phyloP scores from a whole-genome alignment of 495 filamentous ascomycete genomes.

The Hypoxylon rickii region DNA sequence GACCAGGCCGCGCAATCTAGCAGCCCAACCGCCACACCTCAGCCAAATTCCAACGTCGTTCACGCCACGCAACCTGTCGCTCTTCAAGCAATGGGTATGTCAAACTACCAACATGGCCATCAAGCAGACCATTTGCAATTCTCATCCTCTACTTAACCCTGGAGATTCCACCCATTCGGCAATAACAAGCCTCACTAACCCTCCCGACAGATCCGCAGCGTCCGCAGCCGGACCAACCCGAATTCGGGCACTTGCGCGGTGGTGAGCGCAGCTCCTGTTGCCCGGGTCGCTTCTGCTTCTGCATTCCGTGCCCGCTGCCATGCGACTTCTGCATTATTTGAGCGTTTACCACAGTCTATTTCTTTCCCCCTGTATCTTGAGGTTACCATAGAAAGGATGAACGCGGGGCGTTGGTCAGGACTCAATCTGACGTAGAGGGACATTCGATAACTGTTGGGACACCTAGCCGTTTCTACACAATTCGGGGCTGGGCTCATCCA shows the following conservation, averaged over 20 bases:
- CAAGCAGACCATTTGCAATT: neutral
- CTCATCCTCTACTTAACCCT: neutral
- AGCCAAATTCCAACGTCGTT: conserved; percentile 2
- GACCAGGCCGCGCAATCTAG: conserved; percentile 16
- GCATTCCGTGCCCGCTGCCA: conserved; percentile 49
- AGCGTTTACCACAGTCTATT: neutral
- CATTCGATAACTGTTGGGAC: too few relatives aligned
- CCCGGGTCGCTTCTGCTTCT: conserved; percentile 52
- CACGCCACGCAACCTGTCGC: conserved; percentile 39
- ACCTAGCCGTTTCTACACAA: too few relatives aligned
- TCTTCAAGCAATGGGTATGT: conserved; percentile 44
- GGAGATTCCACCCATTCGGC: neutral
- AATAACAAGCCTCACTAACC: conserved; percentile 6
- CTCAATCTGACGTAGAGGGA: too few relatives aligned
- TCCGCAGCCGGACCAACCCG: conserved; percentile 42
- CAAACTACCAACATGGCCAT: too few relatives aligned
- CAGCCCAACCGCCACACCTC: conserved; percentile 1
- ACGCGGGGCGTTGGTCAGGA: neutral
- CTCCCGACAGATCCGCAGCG: conserved; percentile 39
- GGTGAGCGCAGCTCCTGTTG: conserved; percentile 42
- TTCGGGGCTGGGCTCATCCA: too few relatives aligned
- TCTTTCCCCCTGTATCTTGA: neutral
- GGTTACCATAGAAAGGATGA: neutral
- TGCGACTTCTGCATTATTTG: conserved; percentile 50
- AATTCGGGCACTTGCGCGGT: conserved; percentile 42